Evolutionary conservation across 2,329 filamentous ascomycete genomes (phyloP).

Genomic region (Neofusicoccum ribis): DNA sequence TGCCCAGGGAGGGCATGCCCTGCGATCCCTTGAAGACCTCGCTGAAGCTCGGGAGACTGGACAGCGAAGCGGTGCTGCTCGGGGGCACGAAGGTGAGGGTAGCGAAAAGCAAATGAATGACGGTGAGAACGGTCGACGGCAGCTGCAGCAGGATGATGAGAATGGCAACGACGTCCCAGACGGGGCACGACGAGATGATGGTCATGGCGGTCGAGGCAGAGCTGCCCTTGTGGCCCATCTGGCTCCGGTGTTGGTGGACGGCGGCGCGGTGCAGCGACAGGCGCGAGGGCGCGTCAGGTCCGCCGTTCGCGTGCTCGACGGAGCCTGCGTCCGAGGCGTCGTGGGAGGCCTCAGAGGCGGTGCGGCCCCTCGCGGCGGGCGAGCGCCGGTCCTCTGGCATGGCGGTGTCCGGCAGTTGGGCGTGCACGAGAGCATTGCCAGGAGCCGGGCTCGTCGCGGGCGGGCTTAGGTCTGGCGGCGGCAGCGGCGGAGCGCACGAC

Average conservation of each 20-base stretch:
- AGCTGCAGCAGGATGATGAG: slow-evolving; percentile 93
- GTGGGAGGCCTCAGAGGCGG: slow-evolving; percentile 45
- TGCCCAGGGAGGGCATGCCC: slow-evolving; percentile 81
- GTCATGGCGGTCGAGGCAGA: slow-evolving; percentile 78
- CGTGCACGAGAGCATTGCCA: slow-evolving; percentile 26
- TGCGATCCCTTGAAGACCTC: slow-evolving; percentile 89
- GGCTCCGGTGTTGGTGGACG: slow-evolving; percentile 54
- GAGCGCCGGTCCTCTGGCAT: slow-evolving; percentile 21
- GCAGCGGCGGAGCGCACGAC: slow-evolving; percentile 41
- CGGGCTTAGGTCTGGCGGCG: slow-evolving; percentile 40
- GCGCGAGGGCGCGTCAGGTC: slow-evolving; percentile 41
- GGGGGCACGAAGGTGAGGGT: slow-evolving; percentile 90
- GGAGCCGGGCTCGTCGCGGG: slow-evolving; percentile 36
- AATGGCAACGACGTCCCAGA: slow-evolving; percentile 94
- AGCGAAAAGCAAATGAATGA: slow-evolving; percentile 90
- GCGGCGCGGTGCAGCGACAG: slow-evolving; percentile 31
- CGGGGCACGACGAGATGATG: slow-evolving; percentile 83
- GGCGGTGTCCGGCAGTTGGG: slow-evolving; percentile 5
- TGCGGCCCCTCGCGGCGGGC: slow-evolving; percentile 37
- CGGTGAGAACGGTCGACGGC: slow-evolving; percentile 80
- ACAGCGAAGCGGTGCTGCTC: slow-evolving; percentile 70
- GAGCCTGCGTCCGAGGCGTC: slow-evolving; percentile 46
- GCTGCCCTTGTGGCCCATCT: slow-evolving; percentile 55
- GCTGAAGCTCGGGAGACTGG: slow-evolving; percentile 74
- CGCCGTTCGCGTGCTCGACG: slow-evolving; percentile 30